These are phyloP conservation scores for Heritiera littoralis DNA, from an alignment of 345 rosid genomes.

Conservation along the genomic window DNA sequence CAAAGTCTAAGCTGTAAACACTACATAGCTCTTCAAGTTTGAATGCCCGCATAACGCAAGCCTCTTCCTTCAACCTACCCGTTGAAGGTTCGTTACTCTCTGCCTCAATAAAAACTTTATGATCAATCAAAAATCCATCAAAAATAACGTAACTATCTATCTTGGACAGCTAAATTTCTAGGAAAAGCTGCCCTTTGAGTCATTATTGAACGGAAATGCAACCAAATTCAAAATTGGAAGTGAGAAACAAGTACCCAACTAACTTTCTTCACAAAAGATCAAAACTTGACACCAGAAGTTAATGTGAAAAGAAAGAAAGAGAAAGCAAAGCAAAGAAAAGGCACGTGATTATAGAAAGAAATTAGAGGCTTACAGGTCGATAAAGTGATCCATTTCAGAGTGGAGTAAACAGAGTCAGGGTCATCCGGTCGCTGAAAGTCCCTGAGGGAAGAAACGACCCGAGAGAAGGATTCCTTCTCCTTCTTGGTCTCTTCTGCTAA, in stretches of 20 bases:
- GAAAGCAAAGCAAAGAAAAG: not conserved
- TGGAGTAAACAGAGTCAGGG: conserved; percentile 87
- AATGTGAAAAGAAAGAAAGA: not conserved
- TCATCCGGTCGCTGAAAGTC: conserved; percentile 63
- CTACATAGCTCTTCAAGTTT: not conserved
- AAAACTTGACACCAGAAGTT: not conserved
- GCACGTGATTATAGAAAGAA: not conserved
- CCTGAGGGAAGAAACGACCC: conserved; percentile 65
- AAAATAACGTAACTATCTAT: not conserved
- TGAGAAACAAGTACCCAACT: not conserved
- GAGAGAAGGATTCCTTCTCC: conserved; percentile 80
- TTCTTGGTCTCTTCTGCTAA: conserved; percentile 79
- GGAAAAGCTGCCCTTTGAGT: not conserved
- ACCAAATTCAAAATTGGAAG: not conserved
- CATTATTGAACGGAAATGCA: conserved; percentile 3
- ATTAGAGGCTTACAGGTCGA: conserved; percentile 66
- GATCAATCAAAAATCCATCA: not conserved
- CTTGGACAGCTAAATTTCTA: not conserved
- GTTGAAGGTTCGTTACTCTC: not conserved
- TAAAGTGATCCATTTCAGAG: conserved; percentile 90
- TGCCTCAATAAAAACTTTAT: conserved; percentile 3
- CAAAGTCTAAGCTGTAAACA: not conserved
- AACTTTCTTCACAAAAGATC: not conserved
- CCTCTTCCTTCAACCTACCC: not conserved
- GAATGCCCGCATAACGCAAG: not conserved